Evolutionary conservation across 2,329 filamentous ascomycete genomes (phyloP).

Genomic region (Cryoendolithus antarcticus): DNA sequence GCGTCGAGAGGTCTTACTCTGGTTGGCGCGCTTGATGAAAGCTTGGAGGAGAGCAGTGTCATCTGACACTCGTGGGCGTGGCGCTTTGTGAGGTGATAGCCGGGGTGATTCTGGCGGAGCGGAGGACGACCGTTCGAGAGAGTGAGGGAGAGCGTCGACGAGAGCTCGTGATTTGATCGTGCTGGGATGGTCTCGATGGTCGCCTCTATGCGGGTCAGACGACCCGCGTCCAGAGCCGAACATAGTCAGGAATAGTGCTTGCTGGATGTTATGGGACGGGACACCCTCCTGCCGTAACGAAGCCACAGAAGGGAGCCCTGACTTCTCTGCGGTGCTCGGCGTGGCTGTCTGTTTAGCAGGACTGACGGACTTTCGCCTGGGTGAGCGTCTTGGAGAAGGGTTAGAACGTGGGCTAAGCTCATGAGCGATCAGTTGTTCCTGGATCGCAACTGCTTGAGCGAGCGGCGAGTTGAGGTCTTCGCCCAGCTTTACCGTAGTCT

Average conservation of each 20-base stretch:
- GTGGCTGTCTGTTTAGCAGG: conserved; percentile 11
- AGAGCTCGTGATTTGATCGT: no score
- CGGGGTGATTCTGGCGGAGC: conserved; percentile 22
- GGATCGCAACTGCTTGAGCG: no score
- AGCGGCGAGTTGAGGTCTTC: no score
- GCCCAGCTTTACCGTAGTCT: no score
- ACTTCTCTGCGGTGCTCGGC: not conserved
- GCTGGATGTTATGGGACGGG: no score
- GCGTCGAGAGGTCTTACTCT: conserved; percentile 26
- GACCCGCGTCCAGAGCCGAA: no score
- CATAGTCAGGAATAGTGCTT: no score
- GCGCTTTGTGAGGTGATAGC: conserved; percentile 14
- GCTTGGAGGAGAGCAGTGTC: conserved; percentile 38
- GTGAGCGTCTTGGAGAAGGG: conserved; percentile 14
- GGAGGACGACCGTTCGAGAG: conserved; percentile 17
- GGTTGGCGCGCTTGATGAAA: conserved; percentile 36
- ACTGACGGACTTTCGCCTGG: conserved; percentile 17
- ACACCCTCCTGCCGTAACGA: no score
- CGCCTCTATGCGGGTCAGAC: no score
- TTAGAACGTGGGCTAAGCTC: not conserved
- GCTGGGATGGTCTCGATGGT: no score
- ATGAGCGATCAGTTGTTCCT: no score
- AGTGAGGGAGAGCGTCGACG: no score
- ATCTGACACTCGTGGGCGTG: conserved; percentile 27
- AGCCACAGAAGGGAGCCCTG: not conserved